Evolutionary conservation across 176 grass and related monocot genomes (phyloP).

Genomic region (Triticum monococcum): DNA sequence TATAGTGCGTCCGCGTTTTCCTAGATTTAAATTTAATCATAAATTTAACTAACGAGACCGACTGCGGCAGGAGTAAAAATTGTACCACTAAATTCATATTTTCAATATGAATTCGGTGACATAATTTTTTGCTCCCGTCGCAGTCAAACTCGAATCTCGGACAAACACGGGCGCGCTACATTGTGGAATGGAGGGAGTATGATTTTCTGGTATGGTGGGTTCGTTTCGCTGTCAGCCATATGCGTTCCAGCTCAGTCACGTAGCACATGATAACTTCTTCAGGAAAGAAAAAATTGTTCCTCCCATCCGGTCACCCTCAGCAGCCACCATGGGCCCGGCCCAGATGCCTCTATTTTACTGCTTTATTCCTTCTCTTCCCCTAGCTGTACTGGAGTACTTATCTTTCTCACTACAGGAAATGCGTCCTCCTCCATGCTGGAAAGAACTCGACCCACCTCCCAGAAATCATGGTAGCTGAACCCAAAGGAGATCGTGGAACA

Average conservation of each 20-base stretch:
- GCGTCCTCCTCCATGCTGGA: neutral
- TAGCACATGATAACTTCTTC: neutral
- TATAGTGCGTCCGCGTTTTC: too few species aligned
- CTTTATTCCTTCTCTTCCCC: slow-evolving; percentile 18
- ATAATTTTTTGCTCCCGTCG: too few species aligned
- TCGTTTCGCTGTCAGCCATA: neutral
- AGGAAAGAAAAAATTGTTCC: neutral
- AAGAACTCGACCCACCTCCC: neutral
- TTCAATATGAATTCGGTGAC: too few species aligned
- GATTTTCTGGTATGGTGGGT: slow-evolving; percentile 1
- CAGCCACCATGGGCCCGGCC: neutral
- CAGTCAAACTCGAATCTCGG: too few species aligned
- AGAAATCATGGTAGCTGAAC: neutral
- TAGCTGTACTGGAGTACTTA: slow-evolving; percentile 2
- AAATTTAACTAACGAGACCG: too few species aligned
- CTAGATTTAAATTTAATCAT: too few species aligned
- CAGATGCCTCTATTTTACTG: slow-evolving; percentile 9
- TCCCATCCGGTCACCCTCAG: slow-evolving; percentile 17
- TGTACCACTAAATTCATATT: too few species aligned
- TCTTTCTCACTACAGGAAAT: slow-evolving; percentile 11
- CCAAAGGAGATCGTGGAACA: neutral
- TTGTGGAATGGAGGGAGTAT: neutral
- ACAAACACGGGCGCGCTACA: too few species aligned
- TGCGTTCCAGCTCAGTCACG: slow-evolving; percentile 33
- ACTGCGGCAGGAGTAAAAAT: too few species aligned